A percentile compares a stretch with the other conserved stretches of the same genome.
These are phyloP conservation scores for Myxozyma monticola DNA, from an alignment of 805 yeast genomes.

Conservation along the genomic window DNA sequence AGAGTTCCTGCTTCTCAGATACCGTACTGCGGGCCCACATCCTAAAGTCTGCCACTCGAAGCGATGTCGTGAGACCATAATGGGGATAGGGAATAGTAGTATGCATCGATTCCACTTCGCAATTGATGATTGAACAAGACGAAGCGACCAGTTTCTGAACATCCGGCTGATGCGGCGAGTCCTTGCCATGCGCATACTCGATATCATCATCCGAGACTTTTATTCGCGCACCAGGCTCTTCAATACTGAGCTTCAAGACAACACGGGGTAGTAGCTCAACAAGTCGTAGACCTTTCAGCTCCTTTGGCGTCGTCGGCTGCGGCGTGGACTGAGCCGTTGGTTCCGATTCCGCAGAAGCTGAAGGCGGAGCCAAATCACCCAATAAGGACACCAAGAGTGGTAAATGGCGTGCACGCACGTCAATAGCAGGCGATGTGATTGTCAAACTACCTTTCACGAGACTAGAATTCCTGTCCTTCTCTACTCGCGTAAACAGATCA, in stretches of 20 bases:
- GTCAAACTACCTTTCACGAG: conserved; percentile 37
- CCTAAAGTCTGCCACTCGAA: conserved; percentile 31
- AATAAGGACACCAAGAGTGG: conserved; percentile 35
- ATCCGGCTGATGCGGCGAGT: neutral
- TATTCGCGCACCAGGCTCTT: conserved; percentile 40
- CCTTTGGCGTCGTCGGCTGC: neutral
- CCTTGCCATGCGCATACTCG: neutral
- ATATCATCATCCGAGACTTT: conserved; percentile 28
- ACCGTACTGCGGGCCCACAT: conserved; percentile 20
- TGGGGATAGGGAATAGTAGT: conserved; percentile 21
- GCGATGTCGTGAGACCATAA: conserved; percentile 33
- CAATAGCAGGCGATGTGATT: conserved; percentile 42
- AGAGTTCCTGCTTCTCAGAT: conserved; percentile 14
- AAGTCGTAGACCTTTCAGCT: neutral
- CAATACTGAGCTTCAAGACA: conserved; percentile 35
- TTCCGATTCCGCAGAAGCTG: neutral
- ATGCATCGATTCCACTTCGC: conserved; percentile 39
- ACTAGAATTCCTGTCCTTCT: conserved; percentile 33
- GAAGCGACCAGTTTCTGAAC: conserved; percentile 38
- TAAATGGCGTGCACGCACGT: conserved; percentile 40
- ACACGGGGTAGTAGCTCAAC: conserved; percentile 33
- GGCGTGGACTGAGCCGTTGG: neutral
- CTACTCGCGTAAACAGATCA: conserved; percentile 34
- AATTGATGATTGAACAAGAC: conserved; percentile 37
- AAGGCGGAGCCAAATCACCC: conserved; percentile 1